Evolutionary conservation across 2,329 filamentous ascomycete genomes (phyloP).

Genomic region (Hirsutella minnesotensis): DNA sequence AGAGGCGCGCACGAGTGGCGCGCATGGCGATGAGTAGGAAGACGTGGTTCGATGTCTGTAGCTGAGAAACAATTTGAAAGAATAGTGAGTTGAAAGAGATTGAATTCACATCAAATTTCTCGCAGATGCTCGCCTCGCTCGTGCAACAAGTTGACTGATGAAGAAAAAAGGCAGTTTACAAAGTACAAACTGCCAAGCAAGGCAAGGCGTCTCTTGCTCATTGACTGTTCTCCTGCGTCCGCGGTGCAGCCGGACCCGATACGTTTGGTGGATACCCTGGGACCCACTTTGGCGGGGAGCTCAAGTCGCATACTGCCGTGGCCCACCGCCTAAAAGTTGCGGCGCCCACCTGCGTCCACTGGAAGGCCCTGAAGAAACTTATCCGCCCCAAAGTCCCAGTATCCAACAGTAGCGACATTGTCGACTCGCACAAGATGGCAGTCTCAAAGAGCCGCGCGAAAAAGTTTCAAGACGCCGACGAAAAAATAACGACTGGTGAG

Average conservation of each 20-base stretch:
- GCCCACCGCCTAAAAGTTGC: conserved; percentile 40
- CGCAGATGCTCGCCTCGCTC: too few relatives aligned
- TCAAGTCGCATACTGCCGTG: conserved; percentile 31
- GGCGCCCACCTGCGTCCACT: conserved; percentile 1
- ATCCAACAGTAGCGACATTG: conserved; percentile 1
- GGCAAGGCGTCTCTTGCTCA: too few relatives aligned
- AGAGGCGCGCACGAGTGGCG: conserved; percentile 21
- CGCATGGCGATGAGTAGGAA: conserved; percentile 21
- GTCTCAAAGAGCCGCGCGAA: conserved; percentile 42
- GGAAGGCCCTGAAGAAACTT: conserved; percentile 15
- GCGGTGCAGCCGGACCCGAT: not conserved
- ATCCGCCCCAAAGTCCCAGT: conserved; percentile 4
- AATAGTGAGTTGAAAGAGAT: too few relatives aligned
- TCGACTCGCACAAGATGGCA: conserved; percentile 29
- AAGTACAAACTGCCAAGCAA: too few relatives aligned
- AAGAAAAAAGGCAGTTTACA: too few relatives aligned
- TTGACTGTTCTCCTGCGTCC: too few relatives aligned
- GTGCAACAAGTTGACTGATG: too few relatives aligned
- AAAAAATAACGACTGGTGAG: conserved; percentile 50
- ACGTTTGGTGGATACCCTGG: not conserved
- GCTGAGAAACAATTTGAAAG: too few relatives aligned
- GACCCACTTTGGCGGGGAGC: not conserved
- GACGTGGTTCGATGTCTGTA: too few relatives aligned
- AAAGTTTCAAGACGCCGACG: conserved; percentile 50
- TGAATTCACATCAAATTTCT: too few relatives aligned